Percentiles rank a stretch among this genome's conserved stretches.
phyloP scores from a whole-genome alignment of 73 alveolate species.

The Symbiodinium pilosum region DNA sequence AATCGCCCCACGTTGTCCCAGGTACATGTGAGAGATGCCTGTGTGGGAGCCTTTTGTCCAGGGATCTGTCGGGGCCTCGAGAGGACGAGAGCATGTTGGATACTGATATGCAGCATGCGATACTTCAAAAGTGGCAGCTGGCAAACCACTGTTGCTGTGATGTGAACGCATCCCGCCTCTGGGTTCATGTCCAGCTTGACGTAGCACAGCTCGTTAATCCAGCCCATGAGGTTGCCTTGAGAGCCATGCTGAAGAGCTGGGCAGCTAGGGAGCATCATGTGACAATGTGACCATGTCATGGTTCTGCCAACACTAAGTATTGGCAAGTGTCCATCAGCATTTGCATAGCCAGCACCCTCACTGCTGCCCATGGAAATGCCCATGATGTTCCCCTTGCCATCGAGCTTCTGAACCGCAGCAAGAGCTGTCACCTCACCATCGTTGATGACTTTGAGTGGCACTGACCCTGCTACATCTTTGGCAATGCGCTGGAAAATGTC shows the following conservation, averaged over 20 bases:
- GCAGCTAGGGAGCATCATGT: no score
- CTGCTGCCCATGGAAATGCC: conserved; percentile 81
- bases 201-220: conserved; percentile 92
- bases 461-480: conserved; percentile 78
- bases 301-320: background rate
- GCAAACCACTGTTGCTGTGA: no score
- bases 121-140: no score
- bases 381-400: conserved; percentile 82
- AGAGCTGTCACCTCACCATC: conserved; percentile 42
- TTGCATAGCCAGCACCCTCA: conserved; percentile 92
- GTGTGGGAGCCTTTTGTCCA: conserved; percentile 93
- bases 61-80: conserved; percentile 89
- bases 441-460: conserved; percentile 19
- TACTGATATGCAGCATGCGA: background rate
- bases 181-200: conserved; percentile 75
- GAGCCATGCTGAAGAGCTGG: no score
- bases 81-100: background rate
- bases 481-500: conserved; percentile 89
- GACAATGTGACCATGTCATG: no score
- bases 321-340: conserved; percentile 43
- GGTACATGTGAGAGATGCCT: conserved; percentile 86
- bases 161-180: background rate
- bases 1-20: conserved; percentile 67
- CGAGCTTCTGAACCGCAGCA: conserved; percentile 78
- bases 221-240: conserved; percentile 75